Evolutionary conservation across 306 rosid species (phyloP).

Genomic region (Castanospermum australe): DNA sequence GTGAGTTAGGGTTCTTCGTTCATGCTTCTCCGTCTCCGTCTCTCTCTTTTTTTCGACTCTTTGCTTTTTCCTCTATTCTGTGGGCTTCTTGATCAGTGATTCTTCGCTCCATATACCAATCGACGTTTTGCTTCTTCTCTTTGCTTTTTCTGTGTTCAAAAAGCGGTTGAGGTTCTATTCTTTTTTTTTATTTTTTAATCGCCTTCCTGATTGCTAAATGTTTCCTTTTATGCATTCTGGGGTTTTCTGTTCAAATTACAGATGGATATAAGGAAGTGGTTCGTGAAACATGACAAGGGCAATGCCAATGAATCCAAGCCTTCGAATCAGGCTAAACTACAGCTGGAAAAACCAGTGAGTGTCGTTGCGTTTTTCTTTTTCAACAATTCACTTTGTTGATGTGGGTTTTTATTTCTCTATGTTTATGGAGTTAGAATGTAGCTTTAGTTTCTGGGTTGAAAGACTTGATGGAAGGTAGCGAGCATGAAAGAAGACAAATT

Average conservation of each 20-base stretch:
- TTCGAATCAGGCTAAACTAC: conserved; percentile 38
- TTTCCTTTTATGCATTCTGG: background rate
- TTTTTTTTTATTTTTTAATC: no score
- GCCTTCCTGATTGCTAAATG: background rate
- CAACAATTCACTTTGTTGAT: no score
- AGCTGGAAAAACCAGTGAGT: conserved; percentile 53
- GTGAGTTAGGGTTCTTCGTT: conserved; percentile 52
- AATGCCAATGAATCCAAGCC: conserved; percentile 48
- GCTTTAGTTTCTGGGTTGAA: conserved; percentile 16
- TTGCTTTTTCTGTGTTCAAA: no score
- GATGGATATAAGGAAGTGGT: conserved; percentile 92
- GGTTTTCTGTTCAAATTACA: conserved; percentile 17
- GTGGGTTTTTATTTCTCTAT: background rate
- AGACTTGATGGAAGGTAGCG: background rate
- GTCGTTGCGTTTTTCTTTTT: background rate
- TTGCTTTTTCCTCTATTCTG: no score
- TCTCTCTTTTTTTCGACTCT: no score
- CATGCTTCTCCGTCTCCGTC: background rate
- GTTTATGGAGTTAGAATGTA: background rate
- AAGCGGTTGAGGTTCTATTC: background rate
- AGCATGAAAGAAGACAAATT: background rate
- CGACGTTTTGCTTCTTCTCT: no score
- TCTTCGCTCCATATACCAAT: no score
- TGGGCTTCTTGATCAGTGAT: no score
- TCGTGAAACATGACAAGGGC: conserved; percentile 82